phyloP scores from a whole-genome alignment of 495 filamentous ascomycete species.

The Penicillium malachiteum region DNA sequence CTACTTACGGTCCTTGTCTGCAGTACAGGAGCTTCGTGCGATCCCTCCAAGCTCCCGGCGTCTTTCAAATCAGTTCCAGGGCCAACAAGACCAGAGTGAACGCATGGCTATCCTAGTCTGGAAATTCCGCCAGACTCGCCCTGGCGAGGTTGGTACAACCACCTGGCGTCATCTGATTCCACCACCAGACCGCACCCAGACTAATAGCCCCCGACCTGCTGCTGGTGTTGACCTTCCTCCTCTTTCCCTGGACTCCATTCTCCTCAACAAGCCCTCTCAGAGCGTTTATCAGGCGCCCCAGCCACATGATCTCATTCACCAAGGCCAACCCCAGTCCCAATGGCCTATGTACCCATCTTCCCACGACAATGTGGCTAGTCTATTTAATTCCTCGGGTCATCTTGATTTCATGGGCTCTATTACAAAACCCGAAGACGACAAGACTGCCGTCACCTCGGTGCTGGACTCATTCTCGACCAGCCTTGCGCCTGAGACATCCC shows the following conservation, averaged over 20 bases:
- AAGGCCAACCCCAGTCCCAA: conserved; percentile 30
- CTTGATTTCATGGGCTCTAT: conserved; percentile 42
- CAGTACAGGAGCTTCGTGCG: conserved; percentile 52
- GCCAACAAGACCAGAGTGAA: conserved; percentile 35
- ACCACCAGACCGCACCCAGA: conserved; percentile 37
- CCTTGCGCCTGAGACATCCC: conserved; percentile 33
- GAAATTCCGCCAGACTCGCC: conserved; percentile 51
- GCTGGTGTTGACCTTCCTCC: conserved; percentile 42
- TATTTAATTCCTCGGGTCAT: conserved; percentile 34
- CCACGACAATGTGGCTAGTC: conserved; percentile 38
- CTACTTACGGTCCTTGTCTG: conserved; percentile 44
- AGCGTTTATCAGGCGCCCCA: conserved; percentile 37
- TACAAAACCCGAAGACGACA: conserved; percentile 41
- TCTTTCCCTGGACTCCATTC: conserved; percentile 40
- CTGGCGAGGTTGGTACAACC: conserved; percentile 47
- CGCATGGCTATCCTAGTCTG: conserved; percentile 53
- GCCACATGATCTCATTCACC: conserved; percentile 35
- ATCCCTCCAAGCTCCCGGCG: conserved; percentile 31
- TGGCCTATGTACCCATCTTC: conserved; percentile 41
- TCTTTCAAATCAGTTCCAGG: conserved; percentile 31
- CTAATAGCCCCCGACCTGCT: conserved; percentile 38
- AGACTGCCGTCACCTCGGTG: conserved; percentile 40
- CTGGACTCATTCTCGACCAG: conserved; percentile 41
- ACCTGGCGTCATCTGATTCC: conserved; percentile 53
- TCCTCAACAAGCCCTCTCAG: conserved; percentile 35